These are phyloP conservation scores for Candolleomyces eurysporus DNA, from an alignment of 768 basidiomycete genomes.

Conservation along the genomic window DNA sequence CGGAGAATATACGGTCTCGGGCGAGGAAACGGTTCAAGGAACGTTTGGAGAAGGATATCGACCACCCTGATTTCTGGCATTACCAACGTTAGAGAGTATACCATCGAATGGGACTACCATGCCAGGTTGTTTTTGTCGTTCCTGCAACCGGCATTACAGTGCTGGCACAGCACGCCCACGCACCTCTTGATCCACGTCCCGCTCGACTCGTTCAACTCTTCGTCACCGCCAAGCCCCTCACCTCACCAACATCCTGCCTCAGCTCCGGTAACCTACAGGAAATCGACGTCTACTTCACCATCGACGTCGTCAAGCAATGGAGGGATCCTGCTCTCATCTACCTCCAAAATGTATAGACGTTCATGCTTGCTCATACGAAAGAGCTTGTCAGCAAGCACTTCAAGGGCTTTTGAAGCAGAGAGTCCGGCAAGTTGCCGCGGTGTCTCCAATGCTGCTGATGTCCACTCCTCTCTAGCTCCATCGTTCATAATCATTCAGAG, in stretches of 20 bases:
- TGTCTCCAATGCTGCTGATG: not conserved
- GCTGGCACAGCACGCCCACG: slow-evolving; percentile 28
- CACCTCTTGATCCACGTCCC: slow-evolving; percentile 40
- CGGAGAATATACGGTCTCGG: slow-evolving; percentile 27
- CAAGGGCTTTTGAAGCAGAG: slow-evolving; percentile 50
- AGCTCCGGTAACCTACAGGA: slow-evolving; percentile 30
- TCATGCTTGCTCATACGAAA: slow-evolving; percentile 38
- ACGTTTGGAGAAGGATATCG: slow-evolving; percentile 36
- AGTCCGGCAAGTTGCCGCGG: slow-evolving; percentile 29
- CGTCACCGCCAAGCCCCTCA: slow-evolving; percentile 27
- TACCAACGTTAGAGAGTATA: slow-evolving; percentile 33
- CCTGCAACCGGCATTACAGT: slow-evolving; percentile 29
- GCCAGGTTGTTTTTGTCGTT: slow-evolving; percentile 37
- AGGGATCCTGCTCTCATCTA: slow-evolving; percentile 41
- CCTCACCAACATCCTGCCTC: slow-evolving; percentile 33
- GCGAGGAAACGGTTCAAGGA: slow-evolving; percentile 31
- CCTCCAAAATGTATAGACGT: slow-evolving; percentile 36
- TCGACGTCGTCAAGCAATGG: slow-evolving; percentile 47
- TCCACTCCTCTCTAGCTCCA: slow-evolving; percentile 11
- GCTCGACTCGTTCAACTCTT: slow-evolving; percentile 28
- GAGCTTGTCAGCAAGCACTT: slow-evolving; percentile 51
- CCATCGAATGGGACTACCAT: slow-evolving; percentile 45
- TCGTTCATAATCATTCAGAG: slow-evolving; percentile 49
- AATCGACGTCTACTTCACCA: slow-evolving; percentile 46
- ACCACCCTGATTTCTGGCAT: slow-evolving; percentile 31